phyloP scores from a whole-genome alignment of 2,329 filamentous ascomycete species.

The Sporothrix variecibatus region DNA sequence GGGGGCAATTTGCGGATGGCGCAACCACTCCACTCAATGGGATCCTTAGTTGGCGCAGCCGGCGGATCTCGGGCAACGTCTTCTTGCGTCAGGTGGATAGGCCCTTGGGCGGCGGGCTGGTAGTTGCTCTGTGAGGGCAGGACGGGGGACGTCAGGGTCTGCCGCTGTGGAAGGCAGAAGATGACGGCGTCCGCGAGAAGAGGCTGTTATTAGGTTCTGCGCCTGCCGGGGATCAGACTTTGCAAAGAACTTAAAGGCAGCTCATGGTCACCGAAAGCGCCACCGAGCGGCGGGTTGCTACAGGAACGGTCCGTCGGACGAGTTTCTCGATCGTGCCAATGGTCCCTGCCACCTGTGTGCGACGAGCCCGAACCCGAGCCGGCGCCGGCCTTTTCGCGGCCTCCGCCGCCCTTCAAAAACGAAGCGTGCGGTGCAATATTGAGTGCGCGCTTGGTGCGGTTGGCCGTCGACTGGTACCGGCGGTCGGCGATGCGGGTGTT shows the following conservation, averaged over 20 bases:
- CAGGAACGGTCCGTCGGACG: slow-evolving; percentile 47
- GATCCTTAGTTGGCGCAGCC: slow-evolving; percentile 55
- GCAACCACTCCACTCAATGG: slow-evolving; percentile 58
- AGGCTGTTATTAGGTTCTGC: too few relatives aligned
- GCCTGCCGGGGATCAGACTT: slow-evolving; percentile 56
- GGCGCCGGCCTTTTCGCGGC: background rate
- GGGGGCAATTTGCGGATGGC: slow-evolving; percentile 56
- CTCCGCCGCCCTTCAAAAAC: slow-evolving; percentile 46
- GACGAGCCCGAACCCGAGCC: slow-evolving; percentile 16
- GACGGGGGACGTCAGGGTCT: slow-evolving; percentile 50
- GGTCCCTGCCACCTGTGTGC: background rate
- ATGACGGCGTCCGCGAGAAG: too few relatives aligned
- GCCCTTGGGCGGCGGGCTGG: slow-evolving; percentile 15
- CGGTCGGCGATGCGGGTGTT: slow-evolving; percentile 17
- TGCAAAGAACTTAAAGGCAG: slow-evolving; percentile 67
- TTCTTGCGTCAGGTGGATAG: slow-evolving; percentile 56
- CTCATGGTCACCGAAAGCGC: slow-evolving; percentile 59
- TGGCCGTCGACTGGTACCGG: slow-evolving; percentile 53
- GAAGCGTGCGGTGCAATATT: slow-evolving; percentile 63
- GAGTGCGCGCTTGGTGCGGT: slow-evolving; percentile 58
- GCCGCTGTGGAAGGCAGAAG: too few relatives aligned
- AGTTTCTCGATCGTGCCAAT: slow-evolving; percentile 39
- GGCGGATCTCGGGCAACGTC: slow-evolving; percentile 62
- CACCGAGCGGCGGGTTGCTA: slow-evolving; percentile 53
- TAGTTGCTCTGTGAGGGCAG: slow-evolving; percentile 20